These are phyloP conservation scores for Diaporthe sp. DNA, from an alignment of 2,329 filamentous ascomycete species.

Conservation along the genomic window DNA sequence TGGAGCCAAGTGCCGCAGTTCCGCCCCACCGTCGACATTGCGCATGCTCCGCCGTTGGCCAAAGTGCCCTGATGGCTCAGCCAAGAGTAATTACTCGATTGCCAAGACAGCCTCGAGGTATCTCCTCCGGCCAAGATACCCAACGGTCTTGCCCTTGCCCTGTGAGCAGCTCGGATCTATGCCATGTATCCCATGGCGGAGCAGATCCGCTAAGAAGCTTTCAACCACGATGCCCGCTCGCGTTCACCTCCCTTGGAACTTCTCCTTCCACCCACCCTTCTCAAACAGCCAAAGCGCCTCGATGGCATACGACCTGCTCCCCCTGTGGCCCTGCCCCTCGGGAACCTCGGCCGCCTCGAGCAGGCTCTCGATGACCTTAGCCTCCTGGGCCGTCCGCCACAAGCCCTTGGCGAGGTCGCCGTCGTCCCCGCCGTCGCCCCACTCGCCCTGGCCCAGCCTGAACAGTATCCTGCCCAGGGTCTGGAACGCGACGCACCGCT, in stretches of 20 bases:
- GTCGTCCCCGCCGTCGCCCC: constrained; percentile 76
- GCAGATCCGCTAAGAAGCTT: neutral
- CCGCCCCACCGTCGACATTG: neutral
- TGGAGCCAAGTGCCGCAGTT: too few relatives aligned
- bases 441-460: constrained; percentile 80
- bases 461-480: constrained; percentile 89
- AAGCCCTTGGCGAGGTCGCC: constrained; percentile 79
- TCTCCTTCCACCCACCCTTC: constrained; percentile 79
- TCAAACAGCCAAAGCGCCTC: constrained; percentile 90
- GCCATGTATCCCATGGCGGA: too few relatives aligned
- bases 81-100: too few relatives aligned
- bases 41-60: too few relatives aligned
- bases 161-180: too few relatives aligned
- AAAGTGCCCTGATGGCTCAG: too few relatives aligned
- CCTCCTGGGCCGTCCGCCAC: constrained; percentile 85
- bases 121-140: neutral
- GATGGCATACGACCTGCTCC: constrained; percentile 85
- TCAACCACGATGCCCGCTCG: neutral
- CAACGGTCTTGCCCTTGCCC: neutral
- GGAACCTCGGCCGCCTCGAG: constrained; percentile 79
- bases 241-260: constrained; percentile 61
- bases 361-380: constrained; percentile 81
- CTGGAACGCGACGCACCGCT: constrained; percentile 93
- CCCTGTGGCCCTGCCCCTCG: constrained; percentile 78
- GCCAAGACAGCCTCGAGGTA: too few relatives aligned